Percentiles rank a stretch among this genome's conserved stretches.
Conservation (phyloP, 805 yeast species). For the Alloascoidea hylecoeti region DNA sequence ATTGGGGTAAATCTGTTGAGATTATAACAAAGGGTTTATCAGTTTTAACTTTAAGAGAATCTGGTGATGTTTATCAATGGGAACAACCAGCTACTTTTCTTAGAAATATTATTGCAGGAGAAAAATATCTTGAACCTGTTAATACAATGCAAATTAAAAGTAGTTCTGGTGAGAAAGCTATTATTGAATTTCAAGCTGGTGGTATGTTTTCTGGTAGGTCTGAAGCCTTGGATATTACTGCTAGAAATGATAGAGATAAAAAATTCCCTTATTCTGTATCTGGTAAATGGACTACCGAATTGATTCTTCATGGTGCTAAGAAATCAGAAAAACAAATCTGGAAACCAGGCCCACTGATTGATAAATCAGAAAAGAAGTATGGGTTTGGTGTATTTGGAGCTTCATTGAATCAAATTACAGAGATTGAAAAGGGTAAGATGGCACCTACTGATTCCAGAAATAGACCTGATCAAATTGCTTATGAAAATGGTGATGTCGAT, state of each 20-base stretch:
- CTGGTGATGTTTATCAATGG: conserved; percentile 71
- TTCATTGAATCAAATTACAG: conserved; percentile 65
- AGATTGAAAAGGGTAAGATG: conserved; percentile 43
- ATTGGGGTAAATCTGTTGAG: conserved; percentile 92
- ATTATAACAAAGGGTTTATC: conserved; percentile 61
- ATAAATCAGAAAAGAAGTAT: conserved; percentile 46
- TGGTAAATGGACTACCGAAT: conserved; percentile 79
- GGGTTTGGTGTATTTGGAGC: conserved; percentile 84
- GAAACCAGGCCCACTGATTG: conserved; percentile 54
- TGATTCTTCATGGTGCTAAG: conserved; percentile 25
- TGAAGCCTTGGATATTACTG: conserved; percentile 40
- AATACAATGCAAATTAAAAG: conserved; percentile 53
- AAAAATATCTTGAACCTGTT: conserved; percentile 81
- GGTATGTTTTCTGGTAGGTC: conserved; percentile 82
- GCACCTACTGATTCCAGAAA: conserved; percentile 85
- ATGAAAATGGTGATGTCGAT: conserved; percentile 56
- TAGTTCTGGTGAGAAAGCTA: conserved; percentile 54
- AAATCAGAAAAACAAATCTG: conserved; percentile 37
- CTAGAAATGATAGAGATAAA: conserved; percentile 10
- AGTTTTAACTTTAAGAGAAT: conserved; percentile 35
- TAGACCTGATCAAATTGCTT: conserved; percentile 71
- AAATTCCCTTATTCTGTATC: conserved; percentile 13
- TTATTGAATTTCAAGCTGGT: conserved; percentile 62
- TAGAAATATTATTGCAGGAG: conserved; percentile 88
- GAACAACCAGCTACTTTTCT: conserved; percentile 68